Percentiles rank a stretch among this genome's conserved stretches.
Evolutionary conservation across 2,329 filamentous ascomycete species (phyloP).

Genomic region (Tolypocladium nubicola): DNA sequence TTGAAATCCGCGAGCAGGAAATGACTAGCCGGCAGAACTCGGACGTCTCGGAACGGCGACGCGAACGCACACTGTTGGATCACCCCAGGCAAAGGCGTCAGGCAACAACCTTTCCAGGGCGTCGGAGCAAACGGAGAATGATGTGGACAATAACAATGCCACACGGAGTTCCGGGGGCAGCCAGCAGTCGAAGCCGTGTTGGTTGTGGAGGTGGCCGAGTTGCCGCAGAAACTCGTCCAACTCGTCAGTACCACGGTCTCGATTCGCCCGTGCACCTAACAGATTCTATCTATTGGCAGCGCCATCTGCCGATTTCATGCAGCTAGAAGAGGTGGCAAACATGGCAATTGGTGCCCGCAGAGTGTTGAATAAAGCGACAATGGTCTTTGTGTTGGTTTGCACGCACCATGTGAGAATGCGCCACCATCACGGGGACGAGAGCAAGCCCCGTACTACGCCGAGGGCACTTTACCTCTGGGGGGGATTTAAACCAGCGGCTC

Average conservation of each 20-base stretch:
- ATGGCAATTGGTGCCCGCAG: neutral
- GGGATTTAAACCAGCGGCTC: no score
- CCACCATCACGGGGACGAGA: no score
- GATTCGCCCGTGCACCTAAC: neutral
- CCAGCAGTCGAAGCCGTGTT: no score
- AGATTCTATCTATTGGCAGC: neutral
- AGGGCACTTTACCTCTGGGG: no score
- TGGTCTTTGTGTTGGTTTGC: neutral
- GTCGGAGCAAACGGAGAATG: neutral
- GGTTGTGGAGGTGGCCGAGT: neutral
- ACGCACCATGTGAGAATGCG: no score
- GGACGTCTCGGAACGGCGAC: neutral
- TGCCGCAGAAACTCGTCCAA: neutral
- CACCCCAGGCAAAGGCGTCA: neutral
- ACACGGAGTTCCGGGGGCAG: neutral
- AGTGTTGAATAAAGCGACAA: no score
- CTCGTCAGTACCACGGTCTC: neutral
- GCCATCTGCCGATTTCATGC: neutral
- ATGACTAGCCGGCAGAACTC: neutral
- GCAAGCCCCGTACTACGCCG: no score
- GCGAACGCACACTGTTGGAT: neutral
- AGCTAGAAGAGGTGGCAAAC: neutral
- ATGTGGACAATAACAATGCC: neutral
- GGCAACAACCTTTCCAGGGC: neutral
- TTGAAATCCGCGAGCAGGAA: neutral